Evolutionary conservation across 768 basidiomycete genomes (phyloP).

Genomic region (Lactarius deliciosus): DNA sequence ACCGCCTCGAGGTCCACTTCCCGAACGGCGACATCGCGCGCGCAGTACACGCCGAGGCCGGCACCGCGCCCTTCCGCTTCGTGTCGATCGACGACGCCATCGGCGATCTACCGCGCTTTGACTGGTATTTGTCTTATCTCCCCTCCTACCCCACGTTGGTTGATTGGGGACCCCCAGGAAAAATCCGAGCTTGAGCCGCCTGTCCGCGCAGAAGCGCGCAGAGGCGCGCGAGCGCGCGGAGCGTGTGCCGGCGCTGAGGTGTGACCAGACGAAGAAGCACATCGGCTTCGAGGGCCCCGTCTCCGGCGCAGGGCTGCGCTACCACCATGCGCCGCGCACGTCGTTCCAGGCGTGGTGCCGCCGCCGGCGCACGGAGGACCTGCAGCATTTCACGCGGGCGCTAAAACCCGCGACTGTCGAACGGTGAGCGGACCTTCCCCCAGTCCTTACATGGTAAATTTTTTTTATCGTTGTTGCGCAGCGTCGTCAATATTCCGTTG

Average conservation of each 20-base stretch:
- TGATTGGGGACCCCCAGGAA: constrained; percentile 8
- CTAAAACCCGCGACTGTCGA: constrained; percentile 53
- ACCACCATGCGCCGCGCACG: constrained; percentile 40
- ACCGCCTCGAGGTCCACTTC: constrained; percentile 52
- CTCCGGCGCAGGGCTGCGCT: constrained; percentile 25
- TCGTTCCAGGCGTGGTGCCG: constrained; percentile 51
- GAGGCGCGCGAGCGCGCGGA: constrained; percentile 13
- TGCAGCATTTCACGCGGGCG: constrained; percentile 68
- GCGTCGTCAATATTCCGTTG: constrained; percentile 62
- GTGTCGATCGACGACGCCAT: constrained; percentile 75
- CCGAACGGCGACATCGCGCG: constrained; percentile 41
- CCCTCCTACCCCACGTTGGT: constrained; percentile 5
- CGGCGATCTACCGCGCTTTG: constrained; percentile 65
- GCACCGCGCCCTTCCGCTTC: constrained; percentile 48
- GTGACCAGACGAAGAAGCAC: constrained; percentile 39
- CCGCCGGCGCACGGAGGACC: constrained; percentile 43
- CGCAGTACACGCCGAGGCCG: constrained; percentile 48
- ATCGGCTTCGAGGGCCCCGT: constrained; percentile 37
- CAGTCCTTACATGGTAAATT: not conserved
- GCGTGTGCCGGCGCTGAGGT: constrained; percentile 37
- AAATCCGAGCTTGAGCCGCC: constrained; percentile 24
- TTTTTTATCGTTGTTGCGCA: constrained; percentile 34
- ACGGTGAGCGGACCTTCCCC: constrained; percentile 43
- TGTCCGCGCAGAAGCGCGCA: constrained; percentile 35
- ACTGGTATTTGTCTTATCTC: constrained; percentile 51